Base-by-base conservation (phyloP, 441 rosid species). In the Eutrema salsugineum region DNA sequence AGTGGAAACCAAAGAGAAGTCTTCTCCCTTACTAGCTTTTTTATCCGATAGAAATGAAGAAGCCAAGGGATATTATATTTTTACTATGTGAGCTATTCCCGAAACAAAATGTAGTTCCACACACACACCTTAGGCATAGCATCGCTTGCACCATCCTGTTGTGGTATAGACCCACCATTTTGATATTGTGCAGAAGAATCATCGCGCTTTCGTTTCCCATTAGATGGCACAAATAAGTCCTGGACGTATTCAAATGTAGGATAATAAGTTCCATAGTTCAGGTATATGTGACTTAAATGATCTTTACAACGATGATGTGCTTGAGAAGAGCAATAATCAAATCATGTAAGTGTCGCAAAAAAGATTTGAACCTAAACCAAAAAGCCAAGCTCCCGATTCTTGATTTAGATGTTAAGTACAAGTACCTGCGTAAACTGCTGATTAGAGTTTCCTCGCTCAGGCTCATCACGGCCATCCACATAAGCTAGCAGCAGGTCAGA, bases 101-200 rank as follows among this genome's bases (percentile, higher is more conserved):
- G 20, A 35, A 76, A 76, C 6, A 56, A 36, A 43, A 46, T 17
- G 16, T 10, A 15, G 14, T 53, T 63, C 36, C 38, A 70, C 17
- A 57, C 58, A 66, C 62, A 48, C 43, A 76, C 80, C 80, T 77
- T 22, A 50, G 76, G 72, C 46, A 77, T 44, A 65, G 22, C 69
- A 84, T 88, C 98, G 28, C 84, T 83, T 65, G 99, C 93, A 78
- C 99, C 99, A 85, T 96, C 98, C 71, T 88, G 97, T 82, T 96
- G 99, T 39, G 98, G 97, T 74, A 91, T 89, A 72, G 80, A 88
- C 56, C 92, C 88, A 81, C 97, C 95, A 83, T 86, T 93, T 58
- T 85, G 85, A 86, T 82, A 91, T 47, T 82, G 90, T 1, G 79
- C 36, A 39, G 88, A 66, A 42, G 88, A 79, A 60, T 87, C 98